Evolutionary conservation across 2,329 filamentous ascomycete species (phyloP).

Genomic region (Aspergillus versicolor): DNA sequence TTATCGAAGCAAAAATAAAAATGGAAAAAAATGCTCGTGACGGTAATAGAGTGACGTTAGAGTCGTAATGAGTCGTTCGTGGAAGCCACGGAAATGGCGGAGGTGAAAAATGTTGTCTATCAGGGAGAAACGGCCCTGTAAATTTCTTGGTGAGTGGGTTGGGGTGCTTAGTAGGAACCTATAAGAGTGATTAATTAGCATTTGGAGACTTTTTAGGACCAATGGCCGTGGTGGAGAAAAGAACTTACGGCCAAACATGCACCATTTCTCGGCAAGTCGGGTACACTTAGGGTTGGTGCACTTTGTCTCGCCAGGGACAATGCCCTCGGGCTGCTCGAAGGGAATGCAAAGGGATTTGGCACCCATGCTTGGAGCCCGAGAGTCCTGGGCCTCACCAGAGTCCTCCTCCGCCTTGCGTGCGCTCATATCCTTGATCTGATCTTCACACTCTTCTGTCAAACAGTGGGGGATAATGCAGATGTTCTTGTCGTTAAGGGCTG

Average conservation of each 20-base stretch:
- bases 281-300: constrained; percentile 88
- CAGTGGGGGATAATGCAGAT: constrained; percentile 91
- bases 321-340: constrained; percentile 80
- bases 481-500: constrained; percentile 87
- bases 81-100: neutral
- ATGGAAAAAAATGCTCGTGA: neutral
- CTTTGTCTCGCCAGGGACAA: constrained; percentile 79
- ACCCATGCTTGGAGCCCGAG: constrained; percentile 71
- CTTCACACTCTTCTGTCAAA: constrained; percentile 79
- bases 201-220: neutral
- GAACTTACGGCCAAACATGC: constrained; percentile 78
- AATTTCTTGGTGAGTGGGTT: neutral
- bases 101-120: neutral
- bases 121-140: neutral
- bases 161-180: constrained; percentile 30
- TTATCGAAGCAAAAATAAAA: neutral
- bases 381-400: constrained; percentile 70
- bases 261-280: constrained; percentile 76
- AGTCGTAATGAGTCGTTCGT: constrained; percentile 15
- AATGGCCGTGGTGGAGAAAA: neutral
- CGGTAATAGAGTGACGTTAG: constrained; percentile 6
- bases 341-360: constrained; percentile 76
- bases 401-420: constrained; percentile 64
- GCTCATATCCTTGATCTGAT: constrained; percentile 90
- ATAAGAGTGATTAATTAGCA: constrained; percentile 4